Percentiles rank a stretch among this genome's conserved stretches.
Conservation (phyloP, 805 yeast genomes). For the Ogataea naganishii region DNA sequence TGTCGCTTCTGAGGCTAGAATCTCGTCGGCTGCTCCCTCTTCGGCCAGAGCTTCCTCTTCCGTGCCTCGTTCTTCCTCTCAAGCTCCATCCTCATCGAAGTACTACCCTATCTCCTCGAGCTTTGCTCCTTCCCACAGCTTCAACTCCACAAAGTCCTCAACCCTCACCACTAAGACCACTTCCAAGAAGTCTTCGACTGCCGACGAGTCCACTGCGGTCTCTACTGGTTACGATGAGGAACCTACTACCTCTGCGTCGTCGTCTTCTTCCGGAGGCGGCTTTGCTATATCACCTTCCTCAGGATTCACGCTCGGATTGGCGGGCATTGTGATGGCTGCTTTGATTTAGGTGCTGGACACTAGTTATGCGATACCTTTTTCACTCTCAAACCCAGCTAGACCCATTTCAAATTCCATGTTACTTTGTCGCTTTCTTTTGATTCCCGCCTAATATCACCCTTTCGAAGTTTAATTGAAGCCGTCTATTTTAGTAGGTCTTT, state of each 20-base stretch:
- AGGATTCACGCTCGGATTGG: constrained; percentile 23
- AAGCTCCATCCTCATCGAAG: constrained; percentile 8
- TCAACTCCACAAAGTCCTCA: constrained; percentile 6
- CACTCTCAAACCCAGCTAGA: not conserved
- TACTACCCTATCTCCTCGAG: no score
- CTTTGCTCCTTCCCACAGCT: constrained; percentile 6
- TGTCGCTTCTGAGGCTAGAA: constrained; percentile 29
- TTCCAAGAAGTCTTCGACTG: constrained; percentile 3
- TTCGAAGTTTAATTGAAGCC: constrained; percentile 1
- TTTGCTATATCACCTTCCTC: constrained; percentile 19
- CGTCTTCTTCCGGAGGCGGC: constrained; percentile 23
- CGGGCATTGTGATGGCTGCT: constrained; percentile 29
- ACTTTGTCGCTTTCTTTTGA: constrained; percentile 1
- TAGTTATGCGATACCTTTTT: not conserved
- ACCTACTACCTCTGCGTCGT: constrained; percentile 3
- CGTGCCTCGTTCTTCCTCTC: constrained; percentile 10
- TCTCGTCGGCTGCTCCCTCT: constrained; percentile 17
- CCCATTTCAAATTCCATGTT: not conserved
- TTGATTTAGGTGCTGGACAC: constrained; percentile 19
- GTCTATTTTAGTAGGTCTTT: constrained; percentile 1
- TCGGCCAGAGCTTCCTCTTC: constrained; percentile 6
- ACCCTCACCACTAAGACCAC: constrained; percentile 2
- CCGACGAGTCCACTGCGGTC: not conserved
- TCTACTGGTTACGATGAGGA: no score
- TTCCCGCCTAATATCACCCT: no score